A percentile compares a stretch with the other conserved stretches of the same genome.
Evolutionary conservation across 2,329 filamentous ascomycete species (phyloP).

Genomic region (Tolypocladium guangdongense): DNA sequence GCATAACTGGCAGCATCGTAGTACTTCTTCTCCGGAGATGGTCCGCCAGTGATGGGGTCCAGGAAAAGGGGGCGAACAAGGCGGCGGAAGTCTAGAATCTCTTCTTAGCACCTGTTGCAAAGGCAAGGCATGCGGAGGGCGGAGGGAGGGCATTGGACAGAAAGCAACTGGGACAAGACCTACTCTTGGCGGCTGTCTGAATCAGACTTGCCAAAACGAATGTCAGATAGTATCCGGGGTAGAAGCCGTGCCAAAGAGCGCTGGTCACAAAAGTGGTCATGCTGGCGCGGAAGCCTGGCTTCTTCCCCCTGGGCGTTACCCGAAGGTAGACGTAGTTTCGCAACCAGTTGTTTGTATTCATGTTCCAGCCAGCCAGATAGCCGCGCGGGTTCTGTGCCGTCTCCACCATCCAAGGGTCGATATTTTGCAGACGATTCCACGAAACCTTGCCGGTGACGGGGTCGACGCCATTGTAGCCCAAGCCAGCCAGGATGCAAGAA

Average conservation of each 20-base stretch:
- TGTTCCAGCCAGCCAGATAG: slow-evolving; percentile 92
- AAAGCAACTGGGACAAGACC: slow-evolving; percentile 22
- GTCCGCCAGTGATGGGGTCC: slow-evolving; percentile 58
- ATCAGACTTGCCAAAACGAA: slow-evolving; percentile 86
- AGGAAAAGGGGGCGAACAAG: slow-evolving; percentile 89
- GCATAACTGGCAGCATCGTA: slow-evolving; percentile 74
- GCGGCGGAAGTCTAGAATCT: slow-evolving; percentile 65
- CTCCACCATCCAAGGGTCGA: slow-evolving; percentile 78
- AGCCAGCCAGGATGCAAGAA: slow-evolving; percentile 82
- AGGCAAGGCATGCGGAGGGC: background rate
- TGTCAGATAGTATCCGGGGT: slow-evolving; percentile 87
- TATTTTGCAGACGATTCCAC: slow-evolving; percentile 83
- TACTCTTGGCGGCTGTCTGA: slow-evolving; percentile 91
- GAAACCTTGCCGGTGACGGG: slow-evolving; percentile 71
- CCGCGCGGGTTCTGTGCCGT: slow-evolving; percentile 85
- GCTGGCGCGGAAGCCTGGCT: slow-evolving; percentile 90
- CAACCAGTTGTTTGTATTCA: slow-evolving; percentile 96
- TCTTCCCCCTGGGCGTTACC: slow-evolving; percentile 89
- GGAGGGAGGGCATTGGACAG: no score
- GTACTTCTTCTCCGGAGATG: slow-evolving; percentile 64
- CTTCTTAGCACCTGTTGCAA: background rate
- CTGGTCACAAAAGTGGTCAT: slow-evolving; percentile 90
- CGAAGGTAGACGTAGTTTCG: slow-evolving; percentile 92
- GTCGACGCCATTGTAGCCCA: slow-evolving; percentile 92
- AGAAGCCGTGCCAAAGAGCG: slow-evolving; percentile 97